Conservation (phyloP, 768 basidiomycete species). For the Saitozyma podzolica region DNA sequence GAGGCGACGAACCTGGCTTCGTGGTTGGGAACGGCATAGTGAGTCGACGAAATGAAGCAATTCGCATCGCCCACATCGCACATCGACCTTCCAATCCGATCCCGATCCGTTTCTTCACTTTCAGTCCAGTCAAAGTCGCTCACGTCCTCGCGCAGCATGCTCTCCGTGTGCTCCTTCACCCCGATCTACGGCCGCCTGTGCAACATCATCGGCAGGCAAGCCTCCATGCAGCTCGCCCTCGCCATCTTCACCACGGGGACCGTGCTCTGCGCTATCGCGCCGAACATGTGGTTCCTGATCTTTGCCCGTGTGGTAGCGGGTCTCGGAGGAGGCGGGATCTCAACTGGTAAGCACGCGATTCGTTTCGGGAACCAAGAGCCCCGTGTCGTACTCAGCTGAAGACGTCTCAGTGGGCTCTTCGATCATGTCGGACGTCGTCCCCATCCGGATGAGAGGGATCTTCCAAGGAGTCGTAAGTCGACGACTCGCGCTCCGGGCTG, state of each 20-base stretch:
- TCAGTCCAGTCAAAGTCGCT: background rate
- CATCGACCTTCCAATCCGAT: no score
- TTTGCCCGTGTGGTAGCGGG: conserved; percentile 80
- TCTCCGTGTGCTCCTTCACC: conserved; percentile 87
- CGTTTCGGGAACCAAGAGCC: conserved; percentile 56
- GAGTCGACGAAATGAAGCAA: background rate
- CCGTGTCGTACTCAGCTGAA: no score
- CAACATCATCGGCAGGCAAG: conserved; percentile 62
- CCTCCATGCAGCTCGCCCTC: conserved; percentile 80
- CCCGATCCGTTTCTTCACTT: no score
- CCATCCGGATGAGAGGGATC: conserved; percentile 78
- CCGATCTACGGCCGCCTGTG: conserved; percentile 57
- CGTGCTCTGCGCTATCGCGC: conserved; percentile 78
- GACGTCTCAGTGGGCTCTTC: conserved; percentile 69
- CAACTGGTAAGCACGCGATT: conserved; percentile 53
- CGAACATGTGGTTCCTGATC: conserved; percentile 80
- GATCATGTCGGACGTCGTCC: conserved; percentile 81
- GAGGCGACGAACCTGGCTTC: conserved; percentile 62
- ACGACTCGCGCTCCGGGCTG: no score
- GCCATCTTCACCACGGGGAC: conserved; percentile 88
- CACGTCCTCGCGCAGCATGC: conserved; percentile 53
- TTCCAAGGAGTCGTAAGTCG: conserved; percentile 66
- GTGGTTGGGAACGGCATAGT: conserved; percentile 83
- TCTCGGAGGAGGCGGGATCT: conserved; percentile 84
- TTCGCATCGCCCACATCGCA: no score